Evolutionary conservation across 129 eudicot genomes (phyloP), one percentile per base, ranked within the genome.

Genomic region (Lactuca sativa): DNA sequence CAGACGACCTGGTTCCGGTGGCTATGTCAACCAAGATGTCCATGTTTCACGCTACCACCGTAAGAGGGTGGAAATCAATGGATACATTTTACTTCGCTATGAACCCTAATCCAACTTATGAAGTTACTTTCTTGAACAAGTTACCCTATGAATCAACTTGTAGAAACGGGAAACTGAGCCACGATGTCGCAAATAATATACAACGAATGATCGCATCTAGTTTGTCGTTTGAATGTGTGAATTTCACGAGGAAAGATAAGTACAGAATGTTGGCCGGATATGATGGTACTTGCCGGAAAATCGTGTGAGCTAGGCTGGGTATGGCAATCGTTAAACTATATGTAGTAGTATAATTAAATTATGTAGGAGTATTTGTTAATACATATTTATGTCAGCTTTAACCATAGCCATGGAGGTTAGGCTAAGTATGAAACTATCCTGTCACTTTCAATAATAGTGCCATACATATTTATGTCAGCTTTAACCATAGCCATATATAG

Each of bases 91-190:
- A 77, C 57, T 88, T 88, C 11, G 82, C 85, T 58, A 88, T 88
- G 91, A 88, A 88, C 76, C 95, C 95, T 5, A 82, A 88, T 54
- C 95, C 95, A 2, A 82, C 80, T 51, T 87, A 87, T 43, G 95
- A 87, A 64, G 95, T 87, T 44, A 87, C 80, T 32, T 87, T 87
- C 58, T 65, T 86, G 82, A 83, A 78, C 40, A 86, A 86, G 62
- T 65, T 83, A 71, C 95, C 95, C 0, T 25, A 70, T 12, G 84
- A 79, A 3, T 41, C 84, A 49, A 84, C 90, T 38, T 87, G 90
- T 51, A 74, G 78, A 4, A 62, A 68, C 13, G 90, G 95, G 4
- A 84, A 87, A 63, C 58, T 82, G 3, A 84, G 90, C 66, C 87
- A 82, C 21, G 95, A 84, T 15, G 90, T 87, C 0, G 95, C 95